Percentiles rank a stretch among this genome's conserved stretches.
These are phyloP conservation scores for Glycine tomentella DNA, from an alignment of 306 rosid species.

Conservation along the genomic window DNA sequence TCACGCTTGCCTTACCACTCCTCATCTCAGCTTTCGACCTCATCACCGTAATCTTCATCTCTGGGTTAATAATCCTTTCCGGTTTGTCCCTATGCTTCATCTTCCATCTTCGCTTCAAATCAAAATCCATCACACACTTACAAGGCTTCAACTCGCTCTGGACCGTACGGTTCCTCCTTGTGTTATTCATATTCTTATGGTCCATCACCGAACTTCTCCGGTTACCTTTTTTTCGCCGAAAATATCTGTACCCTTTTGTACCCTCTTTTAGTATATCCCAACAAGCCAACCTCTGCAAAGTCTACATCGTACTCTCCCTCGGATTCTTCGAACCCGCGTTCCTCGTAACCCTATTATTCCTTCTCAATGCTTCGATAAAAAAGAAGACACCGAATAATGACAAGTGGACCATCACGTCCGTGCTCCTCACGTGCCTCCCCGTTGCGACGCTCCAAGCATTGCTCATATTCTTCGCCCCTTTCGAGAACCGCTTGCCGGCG, in stretches of 20 bases:
- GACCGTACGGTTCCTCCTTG: constrained; percentile 79
- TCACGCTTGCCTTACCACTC: constrained; percentile 51
- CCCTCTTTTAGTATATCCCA: not conserved
- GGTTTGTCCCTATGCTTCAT: constrained; percentile 67
- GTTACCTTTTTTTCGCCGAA: constrained; percentile 54
- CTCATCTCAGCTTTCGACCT: constrained; percentile 62
- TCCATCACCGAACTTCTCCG: constrained; percentile 71
- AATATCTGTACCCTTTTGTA: constrained; percentile 40
- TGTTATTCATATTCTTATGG: constrained; percentile 69
- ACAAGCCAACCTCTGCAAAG: constrained; percentile 60
- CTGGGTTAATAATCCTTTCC: constrained; percentile 62
- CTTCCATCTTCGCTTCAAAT: constrained; percentile 77
- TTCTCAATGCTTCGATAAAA: constrained; percentile 66
- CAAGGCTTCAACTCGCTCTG: constrained; percentile 81
- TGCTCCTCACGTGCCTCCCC: constrained; percentile 57
- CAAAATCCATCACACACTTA: constrained; percentile 61
- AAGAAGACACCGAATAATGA: constrained; percentile 50
- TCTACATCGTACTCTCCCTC: constrained; percentile 59
- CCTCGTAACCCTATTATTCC: constrained; percentile 68
- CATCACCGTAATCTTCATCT: constrained; percentile 55
- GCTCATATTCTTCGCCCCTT: constrained; percentile 48
- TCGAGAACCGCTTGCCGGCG: constrained; percentile 32
- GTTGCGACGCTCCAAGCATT: constrained; percentile 43
- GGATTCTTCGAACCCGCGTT: constrained; percentile 85
- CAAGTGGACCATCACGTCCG: constrained; percentile 49